Conservation (phyloP, 1,284 basidiomycete genomes). For the Cutaneotrichosporon mucoides region DNA sequence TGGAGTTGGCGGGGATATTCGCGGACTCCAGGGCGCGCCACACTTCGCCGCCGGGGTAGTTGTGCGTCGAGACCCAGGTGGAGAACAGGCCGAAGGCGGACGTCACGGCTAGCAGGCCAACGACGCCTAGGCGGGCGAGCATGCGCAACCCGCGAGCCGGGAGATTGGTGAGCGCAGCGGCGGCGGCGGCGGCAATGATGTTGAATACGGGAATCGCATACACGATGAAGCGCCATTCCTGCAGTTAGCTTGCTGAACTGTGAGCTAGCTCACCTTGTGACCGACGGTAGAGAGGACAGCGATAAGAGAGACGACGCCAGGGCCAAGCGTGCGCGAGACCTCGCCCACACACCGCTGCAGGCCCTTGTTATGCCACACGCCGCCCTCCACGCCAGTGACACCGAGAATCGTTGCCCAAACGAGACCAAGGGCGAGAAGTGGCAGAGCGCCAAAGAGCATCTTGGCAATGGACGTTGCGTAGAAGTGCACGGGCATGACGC, state of each 20-base stretch:
- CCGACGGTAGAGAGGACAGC: constrained; percentile 67
- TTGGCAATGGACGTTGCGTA: constrained; percentile 77
- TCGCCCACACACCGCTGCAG: constrained; percentile 17
- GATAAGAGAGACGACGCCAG: constrained; percentile 60
- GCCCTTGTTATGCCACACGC: constrained; percentile 5
- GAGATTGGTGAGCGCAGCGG: constrained; percentile 22
- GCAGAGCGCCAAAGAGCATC: constrained; percentile 64
- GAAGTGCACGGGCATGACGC: constrained; percentile 67
- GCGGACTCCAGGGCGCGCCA: constrained; percentile 60
- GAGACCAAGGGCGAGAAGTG: constrained; percentile 59
- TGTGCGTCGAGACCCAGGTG: constrained; percentile 61
- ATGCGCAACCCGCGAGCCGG: not conserved
- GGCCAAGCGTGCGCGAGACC: constrained; percentile 21
- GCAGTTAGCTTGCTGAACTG: constrained; percentile 14
- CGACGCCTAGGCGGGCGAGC: constrained; percentile 40
- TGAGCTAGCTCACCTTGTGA: constrained; percentile 58
- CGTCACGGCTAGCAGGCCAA: constrained; percentile 56
- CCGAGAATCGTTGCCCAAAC: constrained; percentile 31
- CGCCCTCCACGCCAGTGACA: not conserved
- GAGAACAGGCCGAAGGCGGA: constrained; percentile 55
- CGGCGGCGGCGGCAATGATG: constrained; percentile 67
- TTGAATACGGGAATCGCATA: constrained; percentile 83
- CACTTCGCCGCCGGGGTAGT: constrained; percentile 88
- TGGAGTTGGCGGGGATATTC: constrained; percentile 18
- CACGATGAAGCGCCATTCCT: constrained; percentile 92